phyloP scores from a whole-genome alignment of 352 stramenopile species.

The Aphanomyces euteiches region DNA sequence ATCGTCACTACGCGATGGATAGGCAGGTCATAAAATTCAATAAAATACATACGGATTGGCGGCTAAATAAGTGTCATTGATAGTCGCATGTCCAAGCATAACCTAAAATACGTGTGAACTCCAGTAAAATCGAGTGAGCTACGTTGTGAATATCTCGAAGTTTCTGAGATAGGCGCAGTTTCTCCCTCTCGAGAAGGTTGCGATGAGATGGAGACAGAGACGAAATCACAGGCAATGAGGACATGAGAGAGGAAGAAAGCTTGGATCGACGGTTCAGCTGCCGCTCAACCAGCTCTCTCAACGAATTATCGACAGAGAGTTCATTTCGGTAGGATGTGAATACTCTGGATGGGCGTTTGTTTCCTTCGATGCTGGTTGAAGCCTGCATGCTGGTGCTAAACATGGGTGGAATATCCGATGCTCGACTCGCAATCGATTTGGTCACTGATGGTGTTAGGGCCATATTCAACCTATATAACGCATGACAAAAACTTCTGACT shows the following conservation, averaged over 20 bases:
- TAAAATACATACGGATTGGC: background rate
- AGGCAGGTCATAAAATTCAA: too few relatives aligned
- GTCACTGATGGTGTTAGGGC: background rate
- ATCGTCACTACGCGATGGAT: background rate
- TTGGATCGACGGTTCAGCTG: background rate
- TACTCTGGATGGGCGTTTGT: conserved; percentile 1
- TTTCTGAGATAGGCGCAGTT: conserved; percentile 16
- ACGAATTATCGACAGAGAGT: background rate
- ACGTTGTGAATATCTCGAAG: conserved; percentile 13
- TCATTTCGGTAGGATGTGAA: conserved; percentile 8
- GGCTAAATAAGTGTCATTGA: conserved; percentile 11
- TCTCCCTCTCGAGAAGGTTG: conserved; percentile 13
- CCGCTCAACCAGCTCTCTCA: conserved; percentile 4
- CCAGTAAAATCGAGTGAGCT: background rate
- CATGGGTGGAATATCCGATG: background rate
- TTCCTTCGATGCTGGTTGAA: background rate
- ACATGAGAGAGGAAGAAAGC: background rate
- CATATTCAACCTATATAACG: background rate
- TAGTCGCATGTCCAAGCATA: conserved; percentile 4
- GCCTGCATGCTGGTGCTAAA: conserved; percentile 6
- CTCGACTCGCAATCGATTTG: conserved; percentile 1
- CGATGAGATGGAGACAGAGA: conserved; percentile 11
- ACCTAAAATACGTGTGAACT: background rate
- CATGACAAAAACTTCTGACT: background rate
- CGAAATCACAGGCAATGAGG: background rate